Evolutionary conservation across 2,329 filamentous ascomycete genomes (phyloP), one percentile per base, ranked within the genome.

Genomic region (Neopestalotiopsis sp.): DNA sequence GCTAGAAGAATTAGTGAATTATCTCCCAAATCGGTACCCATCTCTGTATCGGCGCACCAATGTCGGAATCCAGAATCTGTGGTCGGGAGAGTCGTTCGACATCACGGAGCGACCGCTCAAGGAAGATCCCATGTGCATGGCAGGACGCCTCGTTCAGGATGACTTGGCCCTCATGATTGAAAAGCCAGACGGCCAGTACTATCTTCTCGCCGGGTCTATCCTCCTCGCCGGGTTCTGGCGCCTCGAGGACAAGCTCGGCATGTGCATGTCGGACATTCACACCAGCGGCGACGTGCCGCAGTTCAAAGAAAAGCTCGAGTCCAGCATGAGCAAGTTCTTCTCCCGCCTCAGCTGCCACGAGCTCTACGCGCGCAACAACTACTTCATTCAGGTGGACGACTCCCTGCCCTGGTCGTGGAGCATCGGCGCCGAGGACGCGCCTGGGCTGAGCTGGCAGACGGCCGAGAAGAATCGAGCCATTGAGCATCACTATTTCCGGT

Each of bases 381-480:
- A 96, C 80, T 97, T 97, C 82, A 87, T 97, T 71, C 94, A 97
- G 80, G 93, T 96, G 1, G 94, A 97, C 76, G 92, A 94, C 68
- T 81, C 86, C 5, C 83, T 97, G 1, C 84, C 91, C 0, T 97
- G 94, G 94, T 93, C 90, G 69, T 82, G 85, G 75, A 93, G 89
- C 74, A 95, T 97, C 73, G 94, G 94, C 0, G 74, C 81, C 17
- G 94, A 97, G 79, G 92, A 97, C 76, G 80, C 81, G 1, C 80
- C 83, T 0, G 83, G 84, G 0, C 87, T 90, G 1, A 90, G 90
- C 57, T 97, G 94, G 94, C 88, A 87, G 75, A 93, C 91, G 4
- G 92, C 93, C 1, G 88, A 93, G 79, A 93, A 93, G 81, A 86
- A 94, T 75, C 89, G 87, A 66, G 89, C 91, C 0, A 88, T 97